These are phyloP conservation scores for Quercus robur DNA, from an alignment of 306 rosid genomes.

Conservation along the genomic window DNA sequence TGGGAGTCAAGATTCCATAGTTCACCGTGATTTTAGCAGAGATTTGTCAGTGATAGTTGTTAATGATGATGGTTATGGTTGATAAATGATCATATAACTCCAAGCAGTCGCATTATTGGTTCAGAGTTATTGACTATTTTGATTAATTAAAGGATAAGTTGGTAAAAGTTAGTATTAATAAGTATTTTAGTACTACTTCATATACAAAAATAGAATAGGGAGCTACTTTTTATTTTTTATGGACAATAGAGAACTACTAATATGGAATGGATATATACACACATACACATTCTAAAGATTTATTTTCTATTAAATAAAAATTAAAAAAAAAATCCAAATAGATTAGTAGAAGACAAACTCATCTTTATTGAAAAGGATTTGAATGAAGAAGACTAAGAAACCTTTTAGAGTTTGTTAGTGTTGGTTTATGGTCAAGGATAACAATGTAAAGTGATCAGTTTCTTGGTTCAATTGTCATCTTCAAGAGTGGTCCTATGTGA, in stretches of 20 bases:
- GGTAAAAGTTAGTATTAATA: not conserved
- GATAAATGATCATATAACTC: no score
- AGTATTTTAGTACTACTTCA: no score
- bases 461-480: slow-evolving; percentile 17
- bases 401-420: slow-evolving; percentile 2
- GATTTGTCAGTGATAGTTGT: no score
- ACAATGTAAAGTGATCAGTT: not conserved
- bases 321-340: not conserved
- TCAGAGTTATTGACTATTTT: no score
- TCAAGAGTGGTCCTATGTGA: slow-evolving; percentile 15
- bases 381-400: slow-evolving; percentile 3
- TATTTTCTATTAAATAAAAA: not conserved
- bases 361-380: slow-evolving; percentile 5
- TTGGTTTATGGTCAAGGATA: not conserved
- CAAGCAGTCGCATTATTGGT: no score
- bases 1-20: no score
- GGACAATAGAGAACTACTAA: no score
- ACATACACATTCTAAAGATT: not conserved
- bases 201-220: no score
- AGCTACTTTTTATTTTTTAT: no score
- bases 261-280: no score
- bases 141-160: not conserved
- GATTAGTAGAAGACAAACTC: slow-evolving; percentile 10
- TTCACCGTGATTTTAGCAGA: no score
- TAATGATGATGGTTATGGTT: no score